phyloP scores from a whole-genome alignment of 2,329 filamentous ascomycete genomes.

The Paramyrothecium sp. region DNA sequence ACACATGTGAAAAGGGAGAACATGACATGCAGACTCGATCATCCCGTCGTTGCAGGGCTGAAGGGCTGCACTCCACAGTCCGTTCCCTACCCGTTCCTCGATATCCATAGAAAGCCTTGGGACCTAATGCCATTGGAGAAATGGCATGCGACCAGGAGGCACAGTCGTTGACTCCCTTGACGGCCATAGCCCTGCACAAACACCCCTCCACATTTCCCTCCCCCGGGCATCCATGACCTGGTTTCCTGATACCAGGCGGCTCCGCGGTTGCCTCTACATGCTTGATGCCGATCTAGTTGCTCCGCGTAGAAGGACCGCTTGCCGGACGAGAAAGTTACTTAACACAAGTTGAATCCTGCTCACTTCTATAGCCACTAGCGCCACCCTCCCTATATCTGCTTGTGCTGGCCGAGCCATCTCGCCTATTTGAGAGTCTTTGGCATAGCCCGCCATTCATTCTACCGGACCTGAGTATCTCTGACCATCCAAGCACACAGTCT shows the following conservation, averaged over 20 bases:
- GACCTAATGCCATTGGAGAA: too few species aligned
- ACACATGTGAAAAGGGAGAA: slow-evolving; percentile 2
- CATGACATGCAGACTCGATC: background rate
- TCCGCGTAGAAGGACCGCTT: background rate
- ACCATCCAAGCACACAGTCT: background rate
- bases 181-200: background rate
- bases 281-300: background rate
- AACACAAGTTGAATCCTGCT: background rate
- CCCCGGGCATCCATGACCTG: background rate
- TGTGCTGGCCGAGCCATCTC: too few species aligned
- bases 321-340: background rate
- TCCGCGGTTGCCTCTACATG: background rate
- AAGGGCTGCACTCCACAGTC: too few species aligned
- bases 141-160: background rate
- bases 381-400: background rate
- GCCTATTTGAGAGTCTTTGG: too few species aligned
- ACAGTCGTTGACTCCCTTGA: background rate
- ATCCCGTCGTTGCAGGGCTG: too few species aligned
- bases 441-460: background rate
- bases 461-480: background rate
- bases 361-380: background rate
- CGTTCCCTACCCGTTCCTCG: too few species aligned
- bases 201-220: background rate
- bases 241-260: background rate
- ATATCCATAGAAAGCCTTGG: too few species aligned